Evolutionary conservation across 257 asterid genomes (phyloP), one percentile per base, ranked within the genome.

Genomic region (Solanum raphanifolium): DNA sequence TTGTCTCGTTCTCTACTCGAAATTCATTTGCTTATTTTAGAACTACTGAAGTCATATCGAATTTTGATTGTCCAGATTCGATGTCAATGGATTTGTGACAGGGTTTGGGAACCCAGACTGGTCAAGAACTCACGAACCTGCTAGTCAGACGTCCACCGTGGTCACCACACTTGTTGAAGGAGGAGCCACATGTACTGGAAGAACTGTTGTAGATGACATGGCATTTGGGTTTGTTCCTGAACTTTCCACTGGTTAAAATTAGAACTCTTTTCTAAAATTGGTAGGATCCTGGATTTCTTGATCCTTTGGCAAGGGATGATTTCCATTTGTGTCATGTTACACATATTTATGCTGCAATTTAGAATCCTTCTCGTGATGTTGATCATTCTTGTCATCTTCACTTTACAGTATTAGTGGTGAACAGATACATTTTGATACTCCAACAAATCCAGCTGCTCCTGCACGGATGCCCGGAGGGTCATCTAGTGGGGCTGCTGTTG

Each of bases 41-140:
- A 78, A 81, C 75, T 25, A 20, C 31, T 76, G 36, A 25, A 84
- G 36, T 25, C 39, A 75, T 81, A 46, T 82, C 69, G 52, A 43
- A 86, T 66, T 91, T 83, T 90, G 90, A 87, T 60, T 93, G 87
- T 87, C 71, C 97, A 97, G 99, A 87, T 95, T 94, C 92, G 88
- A 96, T 88, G 88, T 97, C 25, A 93, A 96, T 85, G 99, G 99
- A 83, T 92, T 66, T 91, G 94, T 94, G 55, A 93, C 99, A 85
- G 98, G 99, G 62, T 95, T 97, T 92, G 99, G 99, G 90, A 95
- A 94, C 92, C 97, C 98, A 86, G 99, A 96, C 91, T 97, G 99
- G 99, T 84, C 91, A 25, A 95, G 93, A 87, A 93, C 98, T 60
- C 99, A 96, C 20, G 95, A 89, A 87, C 89, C 95, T 88, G 97